Percentiles rank a stretch among this genome's conserved stretches.
Evolutionary conservation across 441 rosid species (phyloP).

Genomic region (Geranium incanum): DNA sequence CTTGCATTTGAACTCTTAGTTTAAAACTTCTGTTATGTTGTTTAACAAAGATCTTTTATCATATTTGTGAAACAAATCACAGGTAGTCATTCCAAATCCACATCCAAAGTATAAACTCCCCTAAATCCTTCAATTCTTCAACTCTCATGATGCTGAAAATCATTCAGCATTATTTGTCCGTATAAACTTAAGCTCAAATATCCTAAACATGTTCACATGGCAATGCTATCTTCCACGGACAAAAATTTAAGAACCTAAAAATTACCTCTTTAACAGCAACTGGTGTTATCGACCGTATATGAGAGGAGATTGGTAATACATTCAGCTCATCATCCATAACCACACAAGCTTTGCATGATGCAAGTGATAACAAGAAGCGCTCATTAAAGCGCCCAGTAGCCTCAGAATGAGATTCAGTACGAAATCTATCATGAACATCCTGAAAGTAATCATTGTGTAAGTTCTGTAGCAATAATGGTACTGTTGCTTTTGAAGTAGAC

Average conservation of each 20-base stretch:
- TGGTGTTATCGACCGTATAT: slow-evolving; percentile 62
- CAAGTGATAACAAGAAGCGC: slow-evolving; percentile 80
- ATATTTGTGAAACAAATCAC: too few relatives aligned
- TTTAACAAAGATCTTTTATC: too few relatives aligned
- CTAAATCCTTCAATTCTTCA: too few relatives aligned
- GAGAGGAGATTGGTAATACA: slow-evolving; percentile 84
- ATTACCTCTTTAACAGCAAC: slow-evolving; percentile 66
- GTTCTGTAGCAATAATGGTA: not conserved
- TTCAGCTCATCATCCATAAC: slow-evolving; percentile 95
- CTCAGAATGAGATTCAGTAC: slow-evolving; percentile 89
- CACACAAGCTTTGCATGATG: slow-evolving; percentile 86
- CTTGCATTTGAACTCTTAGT: not conserved
- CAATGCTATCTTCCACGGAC: not conserved
- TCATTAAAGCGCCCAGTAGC: slow-evolving; percentile 86
- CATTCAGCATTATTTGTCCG: not conserved
- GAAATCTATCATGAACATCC: slow-evolving; percentile 97
- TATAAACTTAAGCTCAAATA: not conserved
- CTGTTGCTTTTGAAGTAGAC: not conserved
- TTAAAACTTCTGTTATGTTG: too few relatives aligned
- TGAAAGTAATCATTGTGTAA: slow-evolving; percentile 24
- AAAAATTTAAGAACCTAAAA: slow-evolving; percentile 14
- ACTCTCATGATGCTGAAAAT: too few relatives aligned
- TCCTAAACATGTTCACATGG: not conserved
- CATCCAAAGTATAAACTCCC: too few relatives aligned
- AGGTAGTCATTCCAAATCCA: too few relatives aligned